Conservation (phyloP, 2,329 filamentous ascomycete species). For the Lasiodiplodia hormozganensis region DNA sequence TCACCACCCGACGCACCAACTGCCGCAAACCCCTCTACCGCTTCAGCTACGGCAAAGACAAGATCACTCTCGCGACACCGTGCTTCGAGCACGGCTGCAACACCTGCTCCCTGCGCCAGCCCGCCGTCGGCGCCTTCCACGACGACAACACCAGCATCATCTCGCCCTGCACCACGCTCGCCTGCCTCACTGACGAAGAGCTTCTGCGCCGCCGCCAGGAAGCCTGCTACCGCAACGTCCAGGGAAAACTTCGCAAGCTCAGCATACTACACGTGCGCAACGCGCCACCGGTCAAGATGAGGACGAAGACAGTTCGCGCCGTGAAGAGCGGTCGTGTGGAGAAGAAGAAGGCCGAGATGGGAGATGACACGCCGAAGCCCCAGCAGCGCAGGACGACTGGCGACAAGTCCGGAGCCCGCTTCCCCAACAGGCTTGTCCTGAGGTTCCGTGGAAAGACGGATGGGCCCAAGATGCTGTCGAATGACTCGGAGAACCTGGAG, state of each 20-base stretch:
- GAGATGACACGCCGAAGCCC: not conserved
- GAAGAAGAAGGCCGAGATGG: not conserved
- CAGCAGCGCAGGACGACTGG: not conserved
- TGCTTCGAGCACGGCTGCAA: constrained; percentile 18
- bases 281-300: constrained; percentile 15
- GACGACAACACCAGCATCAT: not conserved
- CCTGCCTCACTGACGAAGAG: too few species aligned
- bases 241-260: not conserved
- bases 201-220: not conserved
- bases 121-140: constrained; percentile 10
- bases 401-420: not conserved
- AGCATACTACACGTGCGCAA: not conserved
- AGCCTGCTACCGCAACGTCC: not conserved
- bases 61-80: not conserved
- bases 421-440: not conserved
- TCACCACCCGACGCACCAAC: constrained; percentile 2
- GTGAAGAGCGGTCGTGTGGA: not conserved
- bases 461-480: not conserved
- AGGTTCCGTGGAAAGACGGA: not conserved
- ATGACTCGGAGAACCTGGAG: not conserved
- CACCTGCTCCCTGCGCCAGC: constrained; percentile 6
- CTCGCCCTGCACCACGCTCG: not conserved
- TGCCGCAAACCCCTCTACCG: constrained; percentile 18
- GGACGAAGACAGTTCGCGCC: not conserved
- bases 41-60: constrained; percentile 21